Evolutionary conservation across 2,329 filamentous ascomycete genomes (phyloP), one percentile per base, ranked within the genome.

Genomic region (Hymenoscyphus fraxineus): DNA sequence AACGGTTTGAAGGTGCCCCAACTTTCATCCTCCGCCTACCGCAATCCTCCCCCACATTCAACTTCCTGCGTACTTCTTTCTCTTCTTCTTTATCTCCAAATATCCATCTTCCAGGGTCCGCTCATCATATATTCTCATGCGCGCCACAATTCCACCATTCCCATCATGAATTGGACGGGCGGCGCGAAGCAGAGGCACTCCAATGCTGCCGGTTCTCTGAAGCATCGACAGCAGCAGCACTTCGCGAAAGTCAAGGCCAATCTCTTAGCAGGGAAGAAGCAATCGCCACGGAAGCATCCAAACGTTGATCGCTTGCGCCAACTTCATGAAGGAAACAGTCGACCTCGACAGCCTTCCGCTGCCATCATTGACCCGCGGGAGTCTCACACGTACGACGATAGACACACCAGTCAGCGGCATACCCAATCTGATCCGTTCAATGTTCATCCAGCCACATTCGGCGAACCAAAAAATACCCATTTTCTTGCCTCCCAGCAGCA

Each of bases 121-220:
- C 35, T 10, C 35, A 35, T 35, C 19, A 16, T 51, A 51, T 22
- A 32, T 31, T 19, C 27, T 35, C n/a, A 32, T 35, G 54, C 54
- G 54, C 54, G 13, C 7, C 54, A 19, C 54, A 32, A 56, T 35
- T n/a, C 22, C 41, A 15, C 35, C 39, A 5, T 9, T 22, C 12
- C 31, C 32, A 56, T 58, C 32, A 83, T 83, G 81, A 83, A 83
- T 69, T 83, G 80, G 80, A 82, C 80, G 2, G 81, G 81, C 66
- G 80, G 80, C 35, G 79, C 75, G 58, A 74, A 82, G 54, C 76
- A 78, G 51, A 80, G 80, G 65, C 77, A 80, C 69, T 65, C 78
- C 72, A 44, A 72, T 70, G 47, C 71, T 74, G 64, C 74, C 73
- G 61, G 73, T 73, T 71, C 74, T 22, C 67, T 75, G 31, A 71